Base-by-base conservation (phyloP, 2,329 filamentous ascomycete genomes). In the Nectriaceae sp. region DNA sequence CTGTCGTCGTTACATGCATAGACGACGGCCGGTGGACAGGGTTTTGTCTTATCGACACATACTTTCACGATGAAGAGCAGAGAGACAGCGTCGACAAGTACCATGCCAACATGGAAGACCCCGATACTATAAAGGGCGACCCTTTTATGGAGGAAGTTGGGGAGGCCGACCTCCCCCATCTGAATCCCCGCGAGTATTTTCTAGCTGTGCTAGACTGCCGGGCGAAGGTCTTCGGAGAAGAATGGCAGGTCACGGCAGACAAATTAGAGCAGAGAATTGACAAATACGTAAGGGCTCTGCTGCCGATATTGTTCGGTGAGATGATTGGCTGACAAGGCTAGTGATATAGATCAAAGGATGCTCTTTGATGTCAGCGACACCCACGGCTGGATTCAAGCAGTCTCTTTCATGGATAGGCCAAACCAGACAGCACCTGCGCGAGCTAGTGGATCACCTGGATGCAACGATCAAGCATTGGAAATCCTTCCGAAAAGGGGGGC, bases 41-140 rank as follows among this genome's bases (percentile, higher is more conserved):
- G 1, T 54, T 42, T 8, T 52, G 48, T 2, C 39, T 56, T 6
- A 18, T 40, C 0, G 53, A 57, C 3, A 56, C 46, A 2, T 56
- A 50, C 4, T 48, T 20, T 1, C 38, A 47, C 2, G 22, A 13
- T 3, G 16, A 20, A 16, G 3, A 22, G 4, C 3, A 21, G 1
- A 36, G 11, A 1, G 35, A 37, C 10, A 11, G 10, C 10, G 13
- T 35, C 0, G 19, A 52, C 0, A 11, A 21, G 2, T 45, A 20
- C 5, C 31, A n/a, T 8, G 38, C 8, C 26, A 8, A 10, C 10
- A 15, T 31, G 15, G 26, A 31, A 15, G 26, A 31, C 26, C 8
- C 31, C 0, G n/a, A 4, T 4, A 11, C 10, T 0, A 1, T 44
- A 3, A 21, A n/a, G 1, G 0, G n/a, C 0, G 49, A 49, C 2